phyloP scores from a whole-genome alignment of 2,329 filamentous ascomycete species.

The Elsinoe necatrix region DNA sequence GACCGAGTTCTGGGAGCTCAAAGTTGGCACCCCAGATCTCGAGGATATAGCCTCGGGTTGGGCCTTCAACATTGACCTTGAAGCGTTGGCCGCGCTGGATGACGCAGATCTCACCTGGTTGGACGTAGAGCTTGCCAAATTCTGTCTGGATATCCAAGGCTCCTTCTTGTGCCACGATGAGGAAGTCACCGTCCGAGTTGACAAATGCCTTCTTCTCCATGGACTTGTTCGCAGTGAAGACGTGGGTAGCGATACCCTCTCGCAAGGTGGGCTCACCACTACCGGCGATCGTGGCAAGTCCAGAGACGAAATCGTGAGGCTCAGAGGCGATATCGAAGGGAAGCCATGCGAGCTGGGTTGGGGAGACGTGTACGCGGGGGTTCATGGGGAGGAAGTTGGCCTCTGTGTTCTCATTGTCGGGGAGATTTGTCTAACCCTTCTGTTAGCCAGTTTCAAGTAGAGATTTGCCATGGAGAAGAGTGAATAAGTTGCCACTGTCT shows the following conservation, averaged over 20 bases:
- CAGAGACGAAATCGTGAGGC: conserved; percentile 40
- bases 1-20: conserved; percentile 33
- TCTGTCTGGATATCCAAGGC: conserved; percentile 33
- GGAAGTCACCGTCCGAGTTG: conserved; percentile 36
- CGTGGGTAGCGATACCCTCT: conserved; percentile 43
- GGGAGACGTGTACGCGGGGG: conserved; percentile 39
- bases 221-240: conserved; percentile 40
- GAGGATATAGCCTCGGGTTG: conserved; percentile 33
- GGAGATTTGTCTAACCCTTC: conserved; percentile 16
- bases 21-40: conserved; percentile 36
- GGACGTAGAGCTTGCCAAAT: conserved; percentile 33
- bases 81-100: conserved; percentile 34
- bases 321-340: conserved; percentile 33
- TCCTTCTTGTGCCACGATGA: conserved; percentile 32
- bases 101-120: conserved; percentile 34
- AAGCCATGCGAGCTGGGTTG: conserved; percentile 44
- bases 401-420: conserved; percentile 27
- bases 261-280: conserved; percentile 43
- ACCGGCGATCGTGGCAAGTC: conserved; percentile 44
- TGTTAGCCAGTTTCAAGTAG: neutral
- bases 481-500: neutral
- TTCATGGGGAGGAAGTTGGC: conserved; percentile 42
- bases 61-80: conserved; percentile 32
- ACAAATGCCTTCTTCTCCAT: conserved; percentile 42
- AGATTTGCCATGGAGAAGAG: neutral